These are phyloP conservation scores for Pythium pyrilobum DNA, from an alignment of 352 stramenopile species.

Conservation along the genomic window DNA sequence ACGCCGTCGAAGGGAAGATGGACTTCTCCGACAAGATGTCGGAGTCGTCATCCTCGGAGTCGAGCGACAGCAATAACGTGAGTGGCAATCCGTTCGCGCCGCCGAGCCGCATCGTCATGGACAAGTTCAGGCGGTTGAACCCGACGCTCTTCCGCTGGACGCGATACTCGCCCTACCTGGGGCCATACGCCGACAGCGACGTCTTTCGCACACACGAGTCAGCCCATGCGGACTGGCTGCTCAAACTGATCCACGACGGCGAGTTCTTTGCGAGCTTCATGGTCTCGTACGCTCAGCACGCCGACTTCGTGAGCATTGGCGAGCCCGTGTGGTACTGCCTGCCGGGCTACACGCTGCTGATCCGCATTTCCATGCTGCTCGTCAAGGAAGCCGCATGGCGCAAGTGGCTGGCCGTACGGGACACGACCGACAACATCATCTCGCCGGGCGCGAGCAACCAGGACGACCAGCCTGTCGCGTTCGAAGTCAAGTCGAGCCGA, in stretches of 20 bases:
- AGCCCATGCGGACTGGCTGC: slow-evolving; percentile 35
- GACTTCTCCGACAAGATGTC: slow-evolving; percentile 23
- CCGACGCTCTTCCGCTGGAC: slow-evolving; percentile 61
- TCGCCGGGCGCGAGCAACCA: slow-evolving; percentile 2
- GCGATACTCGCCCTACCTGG: slow-evolving; percentile 51
- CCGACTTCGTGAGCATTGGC: slow-evolving; percentile 30
- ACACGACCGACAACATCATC: slow-evolving; percentile 32
- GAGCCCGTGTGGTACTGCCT: slow-evolving; percentile 44
- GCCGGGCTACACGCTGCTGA: slow-evolving; percentile 57
- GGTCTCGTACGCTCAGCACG: slow-evolving; percentile 45
- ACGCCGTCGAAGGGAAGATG: slow-evolving; percentile 18
- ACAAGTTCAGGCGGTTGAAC: slow-evolving; percentile 47
- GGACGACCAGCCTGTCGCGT: slow-evolving; percentile 27
- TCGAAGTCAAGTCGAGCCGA: slow-evolving; percentile 45
- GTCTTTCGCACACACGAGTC: slow-evolving; percentile 50
- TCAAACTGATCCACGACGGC: slow-evolving; percentile 54
- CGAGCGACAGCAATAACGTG: slow-evolving; percentile 20
- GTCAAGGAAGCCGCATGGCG: slow-evolving; percentile 63
- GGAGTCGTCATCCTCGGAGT: slow-evolving; percentile 17
- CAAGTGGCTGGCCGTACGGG: slow-evolving; percentile 53
- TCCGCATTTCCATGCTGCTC: slow-evolving; percentile 49
- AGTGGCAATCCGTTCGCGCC: slow-evolving; percentile 13
- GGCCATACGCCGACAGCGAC: slow-evolving; percentile 42
- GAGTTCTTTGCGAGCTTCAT: slow-evolving; percentile 78
- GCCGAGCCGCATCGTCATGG: slow-evolving; percentile 18